A percentile compares a stretch with the other conserved stretches of the same genome.
These are phyloP conservation scores for Fusarium setosum DNA, from an alignment of 2,329 filamentous ascomycete species.

Conservation along the genomic window DNA sequence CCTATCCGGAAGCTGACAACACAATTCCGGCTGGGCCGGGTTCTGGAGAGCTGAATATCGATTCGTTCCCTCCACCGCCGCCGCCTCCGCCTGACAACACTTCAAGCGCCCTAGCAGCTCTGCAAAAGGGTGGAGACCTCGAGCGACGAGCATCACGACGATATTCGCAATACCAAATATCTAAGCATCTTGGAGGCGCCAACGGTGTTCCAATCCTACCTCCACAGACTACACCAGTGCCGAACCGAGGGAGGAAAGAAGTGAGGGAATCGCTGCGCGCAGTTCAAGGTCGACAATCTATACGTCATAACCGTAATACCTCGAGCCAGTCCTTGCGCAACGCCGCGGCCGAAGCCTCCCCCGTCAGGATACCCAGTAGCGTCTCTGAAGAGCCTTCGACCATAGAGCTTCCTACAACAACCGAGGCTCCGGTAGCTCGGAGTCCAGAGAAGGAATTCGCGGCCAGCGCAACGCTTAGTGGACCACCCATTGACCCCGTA, in stretches of 20 bases:
- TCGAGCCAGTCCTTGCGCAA: slow-evolving; percentile 57
- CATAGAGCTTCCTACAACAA: slow-evolving; percentile 37
- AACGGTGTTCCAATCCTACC: slow-evolving; percentile 90
- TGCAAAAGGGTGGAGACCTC: slow-evolving; percentile 92
- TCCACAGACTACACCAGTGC: slow-evolving; percentile 82
- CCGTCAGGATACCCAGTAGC: slow-evolving; percentile 67
- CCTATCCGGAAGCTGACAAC: slow-evolving; percentile 74
- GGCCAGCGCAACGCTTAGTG: slow-evolving; percentile 69
- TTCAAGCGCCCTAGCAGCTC: slow-evolving; percentile 88
- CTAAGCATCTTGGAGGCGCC: slow-evolving; percentile 87
- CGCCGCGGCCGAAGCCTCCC: slow-evolving; percentile 65
- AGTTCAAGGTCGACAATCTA: slow-evolving; percentile 65
- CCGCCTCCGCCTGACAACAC: slow-evolving; percentile 76
- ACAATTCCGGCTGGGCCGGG: slow-evolving; percentile 56
- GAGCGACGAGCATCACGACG: slow-evolving; percentile 91
- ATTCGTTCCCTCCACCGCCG: slow-evolving; percentile 78
- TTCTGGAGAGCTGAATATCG: slow-evolving; percentile 64
- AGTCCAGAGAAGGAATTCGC: slow-evolving; percentile 75
- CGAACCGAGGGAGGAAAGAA: slow-evolving; percentile 84
- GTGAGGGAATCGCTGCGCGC: slow-evolving; percentile 85
- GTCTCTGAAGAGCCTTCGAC: slow-evolving; percentile 70
- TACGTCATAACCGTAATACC: slow-evolving; percentile 60
- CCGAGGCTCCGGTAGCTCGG: slow-evolving; percentile 56
- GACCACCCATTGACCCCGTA: slow-evolving; percentile 63
- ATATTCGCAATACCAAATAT: slow-evolving; percentile 97